phyloP scores from a whole-genome alignment of 2,329 filamentous ascomycete species.

The Cytospora piceicola region DNA sequence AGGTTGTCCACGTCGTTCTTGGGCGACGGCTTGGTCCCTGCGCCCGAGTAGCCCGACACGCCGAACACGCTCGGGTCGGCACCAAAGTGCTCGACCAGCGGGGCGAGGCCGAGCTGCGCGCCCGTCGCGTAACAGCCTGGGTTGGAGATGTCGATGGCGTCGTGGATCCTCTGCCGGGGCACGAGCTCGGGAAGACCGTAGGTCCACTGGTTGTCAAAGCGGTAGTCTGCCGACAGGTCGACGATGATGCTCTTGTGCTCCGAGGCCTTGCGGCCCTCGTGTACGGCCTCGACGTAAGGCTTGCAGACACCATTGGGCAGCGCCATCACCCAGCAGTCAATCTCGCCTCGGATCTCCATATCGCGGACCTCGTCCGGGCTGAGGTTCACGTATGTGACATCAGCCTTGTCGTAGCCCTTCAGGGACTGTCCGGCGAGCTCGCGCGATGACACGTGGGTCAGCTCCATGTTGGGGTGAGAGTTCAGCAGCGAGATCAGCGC shows the following conservation, averaged over 20 bases:
- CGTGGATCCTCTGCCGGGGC: slow-evolving; percentile 74
- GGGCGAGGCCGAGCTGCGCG: slow-evolving; percentile 85
- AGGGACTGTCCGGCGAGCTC: slow-evolving; percentile 87
- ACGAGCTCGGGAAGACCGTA: slow-evolving; percentile 90
- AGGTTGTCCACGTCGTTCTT: slow-evolving; percentile 91
- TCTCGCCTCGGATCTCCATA: slow-evolving; percentile 81
- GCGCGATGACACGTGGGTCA: slow-evolving; percentile 89
- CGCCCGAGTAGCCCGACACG: slow-evolving; percentile 91
- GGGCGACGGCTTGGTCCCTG: slow-evolving; percentile 88
- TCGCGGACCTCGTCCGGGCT: slow-evolving; percentile 82
- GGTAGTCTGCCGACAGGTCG: slow-evolving; percentile 95
- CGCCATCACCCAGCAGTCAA: slow-evolving; percentile 98
- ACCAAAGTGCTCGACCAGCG: slow-evolving; percentile 75
- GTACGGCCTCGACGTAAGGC: slow-evolving; percentile 88
- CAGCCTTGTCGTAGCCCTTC: slow-evolving; percentile 86
- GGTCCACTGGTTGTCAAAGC: slow-evolving; percentile 83
- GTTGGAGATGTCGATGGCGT: slow-evolving; percentile 83
- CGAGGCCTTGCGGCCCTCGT: slow-evolving; percentile 62
- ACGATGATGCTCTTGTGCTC: slow-evolving; percentile 74
- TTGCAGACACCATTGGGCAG: slow-evolving; percentile 94
- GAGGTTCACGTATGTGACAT: slow-evolving; percentile 91
- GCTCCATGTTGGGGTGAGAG: slow-evolving; percentile 84
- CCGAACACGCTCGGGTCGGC: slow-evolving; percentile 85
- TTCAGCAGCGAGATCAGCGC: slow-evolving; percentile 87
- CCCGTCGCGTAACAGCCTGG: slow-evolving; percentile 96